These are phyloP conservation scores for Puccinia horiana DNA, from an alignment of 1,284 basidiomycete species.

Conservation along the genomic window DNA sequence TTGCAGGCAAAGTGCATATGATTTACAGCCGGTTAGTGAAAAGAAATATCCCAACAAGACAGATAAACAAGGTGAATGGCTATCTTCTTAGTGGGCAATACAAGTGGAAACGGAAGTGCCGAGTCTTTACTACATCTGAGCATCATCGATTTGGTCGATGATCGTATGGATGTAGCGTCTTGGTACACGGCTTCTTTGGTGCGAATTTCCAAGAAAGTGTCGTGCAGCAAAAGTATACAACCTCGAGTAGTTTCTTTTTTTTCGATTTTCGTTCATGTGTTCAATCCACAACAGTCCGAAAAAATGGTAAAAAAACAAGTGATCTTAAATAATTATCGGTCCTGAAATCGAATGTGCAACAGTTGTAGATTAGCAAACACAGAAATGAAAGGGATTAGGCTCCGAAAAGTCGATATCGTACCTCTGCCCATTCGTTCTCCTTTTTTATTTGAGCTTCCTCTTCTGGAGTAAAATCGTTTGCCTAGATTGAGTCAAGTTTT, in stretches of 20 bases:
- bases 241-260: neutral
- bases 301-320: neutral
- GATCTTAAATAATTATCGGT: neutral
- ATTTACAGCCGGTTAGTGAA: too few relatives aligned
- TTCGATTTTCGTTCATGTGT: neutral
- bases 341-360: neutral
- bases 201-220: neutral
- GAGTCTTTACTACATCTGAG: neutral
- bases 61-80: neutral
- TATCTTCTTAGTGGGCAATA: neutral
- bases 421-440: slow-evolving; percentile 79
- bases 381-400: neutral
- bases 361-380: neutral
- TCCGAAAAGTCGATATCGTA: slow-evolving; percentile 25
- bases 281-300: neutral
- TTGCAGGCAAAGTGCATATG: too few relatives aligned
- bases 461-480: slow-evolving; percentile 98
- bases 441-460: slow-evolving; percentile 99
- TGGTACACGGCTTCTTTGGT: too few relatives aligned
- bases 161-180: too few relatives aligned
- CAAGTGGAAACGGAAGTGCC: neutral
- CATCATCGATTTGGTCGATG: too few relatives aligned
- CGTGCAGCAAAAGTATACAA: neutral
- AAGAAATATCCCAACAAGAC: neutral
- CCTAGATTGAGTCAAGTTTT: neutral